These are phyloP conservation scores for Penicillium sp. DNA, from an alignment of 2,329 filamentous ascomycete species.

Conservation along the genomic window DNA sequence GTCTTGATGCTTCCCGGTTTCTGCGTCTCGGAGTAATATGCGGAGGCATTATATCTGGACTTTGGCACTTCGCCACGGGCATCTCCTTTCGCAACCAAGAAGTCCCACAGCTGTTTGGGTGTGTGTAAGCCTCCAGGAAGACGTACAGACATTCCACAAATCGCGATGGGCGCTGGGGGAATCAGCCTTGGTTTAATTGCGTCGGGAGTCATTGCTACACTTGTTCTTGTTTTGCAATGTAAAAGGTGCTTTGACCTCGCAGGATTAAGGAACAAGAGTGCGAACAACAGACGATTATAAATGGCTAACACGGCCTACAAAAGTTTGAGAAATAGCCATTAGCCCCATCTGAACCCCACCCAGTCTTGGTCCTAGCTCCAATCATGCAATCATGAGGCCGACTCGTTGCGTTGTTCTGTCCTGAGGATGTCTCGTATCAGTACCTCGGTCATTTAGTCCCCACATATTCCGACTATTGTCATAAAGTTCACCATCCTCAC, in stretches of 20 bases:
- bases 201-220: background rate
- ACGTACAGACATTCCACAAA: slow-evolving; percentile 17
- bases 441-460: background rate
- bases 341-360: background rate
- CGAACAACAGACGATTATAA: background rate
- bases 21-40: slow-evolving; percentile 18
- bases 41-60: slow-evolving; percentile 25
- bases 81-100: slow-evolving; percentile 13
- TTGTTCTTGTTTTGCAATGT: background rate
- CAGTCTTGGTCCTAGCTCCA: background rate
- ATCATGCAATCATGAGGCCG: background rate
- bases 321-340: background rate
- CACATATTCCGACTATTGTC: background rate
- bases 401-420: background rate
- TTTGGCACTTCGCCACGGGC: slow-evolving; percentile 19
- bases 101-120: slow-evolving; percentile 18
- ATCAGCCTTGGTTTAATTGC: background rate
- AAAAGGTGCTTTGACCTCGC: background rate
- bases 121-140: slow-evolving; percentile 15
- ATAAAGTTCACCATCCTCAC: background rate
- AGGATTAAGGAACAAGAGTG: background rate
- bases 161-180: slow-evolving; percentile 8
- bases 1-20: slow-evolving; percentile 6
- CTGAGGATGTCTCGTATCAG: background rate
- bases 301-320: background rate